Conservation (phyloP, 2,329 filamentous ascomycete genomes). For the Alternaria sp. region DNA sequence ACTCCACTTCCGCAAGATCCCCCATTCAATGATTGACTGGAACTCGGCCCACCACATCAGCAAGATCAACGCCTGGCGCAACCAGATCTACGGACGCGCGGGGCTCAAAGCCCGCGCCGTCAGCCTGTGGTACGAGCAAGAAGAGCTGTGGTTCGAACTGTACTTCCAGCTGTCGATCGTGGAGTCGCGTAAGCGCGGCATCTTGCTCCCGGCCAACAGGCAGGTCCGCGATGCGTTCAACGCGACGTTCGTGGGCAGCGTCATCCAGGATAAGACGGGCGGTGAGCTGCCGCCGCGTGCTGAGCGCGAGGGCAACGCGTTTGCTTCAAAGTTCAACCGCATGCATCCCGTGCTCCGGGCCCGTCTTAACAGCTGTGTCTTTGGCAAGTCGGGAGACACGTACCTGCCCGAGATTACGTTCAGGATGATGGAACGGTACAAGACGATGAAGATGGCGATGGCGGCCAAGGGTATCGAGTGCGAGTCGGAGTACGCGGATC, state of each 20-base stretch:
- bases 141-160: conserved; percentile 33
- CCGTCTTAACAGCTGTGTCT: conserved; percentile 4
- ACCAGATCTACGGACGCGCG: conserved; percentile 35
- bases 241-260: conserved; percentile 21
- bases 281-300: conserved; percentile 8
- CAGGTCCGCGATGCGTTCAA: conserved; percentile 28
- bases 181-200: conserved; percentile 18
- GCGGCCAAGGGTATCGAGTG: conserved; percentile 7
- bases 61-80: conserved; percentile 38
- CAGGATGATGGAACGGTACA: conserved; percentile 21
- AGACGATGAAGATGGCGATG: conserved; percentile 14
- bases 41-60: conserved; percentile 24
- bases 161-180: conserved; percentile 30
- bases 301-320: conserved; percentile 19
- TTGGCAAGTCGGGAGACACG: conserved; percentile 20
- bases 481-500: conserved; percentile 9
- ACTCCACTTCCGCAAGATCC: conserved; percentile 31
- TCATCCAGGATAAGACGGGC: conserved; percentile 13
- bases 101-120: conserved; percentile 29
- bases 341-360: conserved; percentile 13
- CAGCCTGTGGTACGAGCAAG: conserved; percentile 26
- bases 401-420: conserved; percentile 22
- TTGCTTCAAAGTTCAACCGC: conserved; percentile 31
- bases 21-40: conserved; percentile 32
- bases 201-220: conserved; percentile 17